These are phyloP conservation scores for Saccharomycopsis hybrid DNA, from an alignment of 1,139 yeast genomes.

Conservation along the genomic window DNA sequence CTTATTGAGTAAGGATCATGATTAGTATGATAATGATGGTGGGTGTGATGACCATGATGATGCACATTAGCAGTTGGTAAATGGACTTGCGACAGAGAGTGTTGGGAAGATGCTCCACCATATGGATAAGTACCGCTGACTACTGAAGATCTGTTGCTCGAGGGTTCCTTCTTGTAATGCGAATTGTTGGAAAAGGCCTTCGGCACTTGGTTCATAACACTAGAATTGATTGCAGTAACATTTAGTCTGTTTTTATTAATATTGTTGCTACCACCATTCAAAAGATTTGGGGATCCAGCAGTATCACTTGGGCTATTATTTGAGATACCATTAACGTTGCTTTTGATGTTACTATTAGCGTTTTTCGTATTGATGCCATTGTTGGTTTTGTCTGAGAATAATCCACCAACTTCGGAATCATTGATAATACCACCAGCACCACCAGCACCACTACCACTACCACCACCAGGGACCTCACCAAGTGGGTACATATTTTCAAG, in stretches of 20 bases:
- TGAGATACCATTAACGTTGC: neutral
- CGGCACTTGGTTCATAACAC: constrained; percentile 1
- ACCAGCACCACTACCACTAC: neutral
- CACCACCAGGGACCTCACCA: neutral
- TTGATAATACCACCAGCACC: neutral
- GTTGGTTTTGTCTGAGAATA: too few relatives aligned
- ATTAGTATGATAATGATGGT: constrained; percentile 17
- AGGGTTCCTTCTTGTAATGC: neutral
- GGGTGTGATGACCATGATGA: constrained; percentile 20
- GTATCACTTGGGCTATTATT: neutral
- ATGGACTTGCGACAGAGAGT: constrained; percentile 6
- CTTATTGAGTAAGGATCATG: constrained; percentile 16
- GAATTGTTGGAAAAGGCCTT: neutral
- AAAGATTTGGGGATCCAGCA: neutral
- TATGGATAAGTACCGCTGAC: constrained; percentile 1
- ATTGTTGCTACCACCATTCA: neutral
- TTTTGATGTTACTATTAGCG: neutral
- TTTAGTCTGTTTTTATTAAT: neutral
- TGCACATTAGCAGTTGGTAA: constrained; percentile 13
- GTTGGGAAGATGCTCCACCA: neutral
- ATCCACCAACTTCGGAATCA: neutral
- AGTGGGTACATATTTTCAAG: neutral
- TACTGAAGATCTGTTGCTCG: constrained; percentile 6
- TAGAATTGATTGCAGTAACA: neutral
- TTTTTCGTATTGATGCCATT: neutral